phyloP scores from a whole-genome alignment of 495 filamentous ascomycete species.

The Hypoxylon intermedium region DNA sequence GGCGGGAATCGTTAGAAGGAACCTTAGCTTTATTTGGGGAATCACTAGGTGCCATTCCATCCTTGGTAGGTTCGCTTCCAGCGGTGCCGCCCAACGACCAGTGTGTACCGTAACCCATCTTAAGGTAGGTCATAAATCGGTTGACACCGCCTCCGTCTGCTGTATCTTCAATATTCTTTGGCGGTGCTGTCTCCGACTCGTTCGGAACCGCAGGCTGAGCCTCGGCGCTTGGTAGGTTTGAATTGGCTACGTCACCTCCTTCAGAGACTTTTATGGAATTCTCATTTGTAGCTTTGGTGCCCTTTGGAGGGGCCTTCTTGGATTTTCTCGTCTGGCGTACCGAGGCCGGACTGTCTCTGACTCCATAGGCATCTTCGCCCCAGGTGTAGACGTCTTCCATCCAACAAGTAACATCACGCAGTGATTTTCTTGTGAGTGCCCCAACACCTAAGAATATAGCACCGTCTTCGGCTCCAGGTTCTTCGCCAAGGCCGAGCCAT shows the following conservation, averaged over 20 bases:
- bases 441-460: slow-evolving; percentile 83
- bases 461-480: slow-evolving; percentile 76
- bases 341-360: slow-evolving; percentile 73
- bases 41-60: not conserved
- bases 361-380: slow-evolving; percentile 80
- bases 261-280: slow-evolving; percentile 1
- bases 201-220: not conserved
- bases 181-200: not conserved
- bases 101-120: slow-evolving; percentile 63
- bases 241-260: not conserved
- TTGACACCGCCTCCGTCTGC: slow-evolving; percentile 45
- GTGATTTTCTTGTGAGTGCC: slow-evolving; percentile 66
- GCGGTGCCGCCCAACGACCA: slow-evolving; percentile 53
- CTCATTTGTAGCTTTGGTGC: slow-evolving; percentile 25
- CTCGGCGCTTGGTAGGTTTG: slow-evolving; percentile 5
- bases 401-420: slow-evolving; percentile 77
- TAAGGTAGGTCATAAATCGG: slow-evolving; percentile 58
- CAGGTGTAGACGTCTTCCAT: slow-evolving; percentile 81
- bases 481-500: slow-evolving; percentile 72
- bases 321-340: slow-evolving; percentile 47
- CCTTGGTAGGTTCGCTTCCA: slow-evolving; percentile 22
- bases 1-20: slow-evolving; percentile 3
- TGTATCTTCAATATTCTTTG: slow-evolving; percentile 13
- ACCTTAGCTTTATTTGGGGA: slow-evolving; percentile 2
- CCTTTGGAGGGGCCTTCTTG: slow-evolving; percentile 33